Conservation (phyloP, 495 filamentous ascomycete genomes). For the Pseudevernia furfuracea region DNA sequence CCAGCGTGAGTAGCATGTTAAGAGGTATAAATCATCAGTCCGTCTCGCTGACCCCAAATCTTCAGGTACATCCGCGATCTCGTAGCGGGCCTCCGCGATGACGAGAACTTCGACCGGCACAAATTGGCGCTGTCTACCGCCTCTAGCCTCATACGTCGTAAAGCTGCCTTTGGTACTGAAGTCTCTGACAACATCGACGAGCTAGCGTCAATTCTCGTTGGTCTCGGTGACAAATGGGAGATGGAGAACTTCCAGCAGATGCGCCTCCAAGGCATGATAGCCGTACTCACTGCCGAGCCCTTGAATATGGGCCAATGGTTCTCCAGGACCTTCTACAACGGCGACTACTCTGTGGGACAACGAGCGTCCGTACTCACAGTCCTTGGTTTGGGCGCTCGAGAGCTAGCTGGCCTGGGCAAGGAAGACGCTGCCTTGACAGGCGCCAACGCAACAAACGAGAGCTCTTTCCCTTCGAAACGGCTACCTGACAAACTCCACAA, state of each 20-base stretch:
- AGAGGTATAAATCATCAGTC: constrained; percentile 4
- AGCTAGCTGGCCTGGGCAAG: constrained; percentile 71
- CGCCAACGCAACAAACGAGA: constrained; percentile 36
- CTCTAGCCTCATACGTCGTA: constrained; percentile 74
- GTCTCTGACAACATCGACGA: constrained; percentile 77
- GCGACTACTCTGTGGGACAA: constrained; percentile 81
- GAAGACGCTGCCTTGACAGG: constrained; percentile 46
- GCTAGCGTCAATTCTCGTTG: constrained; percentile 64
- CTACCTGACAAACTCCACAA: constrained; percentile 51
- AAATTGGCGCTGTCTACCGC: constrained; percentile 70
- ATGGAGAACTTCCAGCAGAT: constrained; percentile 68
- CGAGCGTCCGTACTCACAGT: constrained; percentile 72
- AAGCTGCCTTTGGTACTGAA: constrained; percentile 80
- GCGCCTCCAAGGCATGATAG: constrained; percentile 76
- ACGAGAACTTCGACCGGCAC: constrained; percentile 76
- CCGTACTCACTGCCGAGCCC: constrained; percentile 68
- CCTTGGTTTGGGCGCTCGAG: constrained; percentile 76
- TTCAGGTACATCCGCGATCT: constrained; percentile 77
- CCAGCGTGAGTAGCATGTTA: constrained; percentile 55
- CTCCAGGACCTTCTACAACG: constrained; percentile 76
- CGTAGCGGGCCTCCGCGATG: constrained; percentile 66
- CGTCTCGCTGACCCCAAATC: background rate
- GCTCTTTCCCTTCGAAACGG: constrained; percentile 64
- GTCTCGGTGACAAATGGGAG: constrained; percentile 73
- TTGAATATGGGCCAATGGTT: constrained; percentile 75